Evolutionary conservation across 805 yeast genomes (phyloP).

Genomic region (Nakazawaea ishiwadae): DNA sequence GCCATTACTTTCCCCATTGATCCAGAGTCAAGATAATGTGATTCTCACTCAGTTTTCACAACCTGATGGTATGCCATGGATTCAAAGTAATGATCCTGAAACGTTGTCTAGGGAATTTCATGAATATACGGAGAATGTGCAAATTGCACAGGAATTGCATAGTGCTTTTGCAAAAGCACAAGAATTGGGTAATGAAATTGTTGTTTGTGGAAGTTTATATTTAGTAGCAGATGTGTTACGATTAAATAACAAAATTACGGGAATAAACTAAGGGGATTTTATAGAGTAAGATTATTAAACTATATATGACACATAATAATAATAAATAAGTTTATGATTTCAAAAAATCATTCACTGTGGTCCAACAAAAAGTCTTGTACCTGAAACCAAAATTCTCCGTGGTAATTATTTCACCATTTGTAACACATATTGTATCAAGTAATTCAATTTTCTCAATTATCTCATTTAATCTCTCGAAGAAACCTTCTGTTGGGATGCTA

Average conservation of each 20-base stretch:
- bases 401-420: conserved; percentile 13
- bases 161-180: conserved; percentile 23
- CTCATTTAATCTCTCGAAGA: conserved; percentile 10
- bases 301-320: neutral
- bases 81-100: conserved; percentile 39
- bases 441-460: conserved; percentile 6
- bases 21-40: conserved; percentile 49
- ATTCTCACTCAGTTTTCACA: conserved; percentile 58
- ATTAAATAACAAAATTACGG: conserved; percentile 21
- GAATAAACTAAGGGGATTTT: too few relatives aligned
- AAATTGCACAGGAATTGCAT: conserved; percentile 20
- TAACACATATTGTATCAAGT: conserved; percentile 10
- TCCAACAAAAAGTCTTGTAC: conserved; percentile 13
- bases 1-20: conserved; percentile 45
- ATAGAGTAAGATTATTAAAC: too few relatives aligned
- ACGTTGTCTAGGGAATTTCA: conserved; percentile 24
- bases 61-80: conserved; percentile 96
- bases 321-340: neutral
- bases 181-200: conserved; percentile 23
- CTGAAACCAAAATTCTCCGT: conserved; percentile 13
- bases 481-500: conserved; percentile 1
- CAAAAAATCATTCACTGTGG: conserved; percentile 9
- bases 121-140: conserved; percentile 22
- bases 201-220: conserved; percentile 71
- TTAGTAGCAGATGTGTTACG: conserved; percentile 54